Percentiles rank a stretch among this genome's conserved stretches.
Conservation (phyloP, 768 basidiomycete species). For the Mycena alexandri region DNA sequence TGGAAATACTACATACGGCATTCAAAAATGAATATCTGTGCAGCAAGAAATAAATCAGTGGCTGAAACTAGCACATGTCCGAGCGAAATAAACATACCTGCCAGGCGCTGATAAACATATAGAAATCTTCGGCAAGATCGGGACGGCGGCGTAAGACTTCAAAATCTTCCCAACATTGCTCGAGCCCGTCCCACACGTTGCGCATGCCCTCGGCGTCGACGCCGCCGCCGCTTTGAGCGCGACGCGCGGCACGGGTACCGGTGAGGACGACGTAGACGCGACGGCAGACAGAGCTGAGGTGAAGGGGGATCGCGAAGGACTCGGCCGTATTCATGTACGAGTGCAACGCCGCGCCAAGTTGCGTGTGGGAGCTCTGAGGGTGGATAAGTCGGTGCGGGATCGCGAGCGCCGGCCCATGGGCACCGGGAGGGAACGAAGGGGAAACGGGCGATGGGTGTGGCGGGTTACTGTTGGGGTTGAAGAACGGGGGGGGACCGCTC, state of each 20-base stretch:
- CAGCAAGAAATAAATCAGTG: conserved; percentile 32
- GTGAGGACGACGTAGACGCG: conserved; percentile 84
- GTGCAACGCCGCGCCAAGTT: conserved; percentile 51
- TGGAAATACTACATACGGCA: conserved; percentile 68
- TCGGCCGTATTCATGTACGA: conserved; percentile 68
- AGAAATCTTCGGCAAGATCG: conserved; percentile 55
- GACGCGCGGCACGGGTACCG: conserved; percentile 77
- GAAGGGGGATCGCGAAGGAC: conserved; percentile 77
- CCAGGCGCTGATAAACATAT: conserved; percentile 86
- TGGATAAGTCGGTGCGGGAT: conserved; percentile 35
- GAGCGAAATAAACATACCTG: conserved; percentile 64
- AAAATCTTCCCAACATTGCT: conserved; percentile 87
- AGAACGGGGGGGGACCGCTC: conserved; percentile 63
- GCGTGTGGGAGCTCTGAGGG: conserved; percentile 40
- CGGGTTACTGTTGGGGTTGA: conserved; percentile 40
- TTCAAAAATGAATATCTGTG: conserved; percentile 90
- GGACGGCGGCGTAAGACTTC: conserved; percentile 63
- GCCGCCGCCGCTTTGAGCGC: conserved; percentile 62
- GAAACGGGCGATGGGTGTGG: conserved; percentile 52
- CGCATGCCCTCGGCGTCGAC: conserved; percentile 76
- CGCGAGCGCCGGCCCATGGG: conserved; percentile 15
- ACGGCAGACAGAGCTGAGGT: conserved; percentile 82
- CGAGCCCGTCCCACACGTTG: conserved; percentile 88
- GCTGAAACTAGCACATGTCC: conserved; percentile 25
- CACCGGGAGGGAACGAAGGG: conserved; percentile 47